phyloP scores from a whole-genome alignment of 352 stramenopile species.

The Peronospora belbahrii region DNA sequence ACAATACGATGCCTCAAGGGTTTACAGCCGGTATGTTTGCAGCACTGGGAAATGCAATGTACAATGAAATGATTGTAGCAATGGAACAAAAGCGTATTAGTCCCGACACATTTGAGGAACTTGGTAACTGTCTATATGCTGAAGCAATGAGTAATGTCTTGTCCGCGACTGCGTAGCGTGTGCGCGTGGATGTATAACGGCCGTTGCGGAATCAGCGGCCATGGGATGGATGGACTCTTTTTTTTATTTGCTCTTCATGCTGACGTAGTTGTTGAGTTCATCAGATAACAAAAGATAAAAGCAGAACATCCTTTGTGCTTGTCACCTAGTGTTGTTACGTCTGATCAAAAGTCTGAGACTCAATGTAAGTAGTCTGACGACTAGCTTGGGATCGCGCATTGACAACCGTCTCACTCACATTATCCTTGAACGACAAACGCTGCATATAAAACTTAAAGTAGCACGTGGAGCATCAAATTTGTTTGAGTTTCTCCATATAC shows the following conservation, averaged over 20 bases:
- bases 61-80: slow-evolving; percentile 53
- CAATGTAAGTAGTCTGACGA: not conserved
- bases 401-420: no score
- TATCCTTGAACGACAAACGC: no score
- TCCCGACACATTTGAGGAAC: slow-evolving; percentile 36
- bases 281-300: slow-evolving; percentile 10
- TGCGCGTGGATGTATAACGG: not conserved
- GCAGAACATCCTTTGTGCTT: not conserved
- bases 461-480: no score
- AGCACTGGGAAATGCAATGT: slow-evolving; percentile 55
- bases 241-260: slow-evolving; percentile 17
- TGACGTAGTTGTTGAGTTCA: slow-evolving; percentile 7
- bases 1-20: slow-evolving; percentile 44
- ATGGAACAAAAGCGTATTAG: slow-evolving; percentile 40
- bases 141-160: slow-evolving; percentile 38
- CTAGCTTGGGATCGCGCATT: no score
- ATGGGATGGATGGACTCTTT: slow-evolving; percentile 11
- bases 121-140: slow-evolving; percentile 48
- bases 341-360: not conserved
- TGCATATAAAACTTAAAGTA: no score
- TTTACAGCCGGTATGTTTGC: slow-evolving; percentile 70
- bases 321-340: not conserved
- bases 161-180: slow-evolving; percentile 30
- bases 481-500: not conserved
- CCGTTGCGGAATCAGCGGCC: not conserved